phyloP scores from a whole-genome alignment of 768 basidiomycete genomes.

The Phanerochaete carnosa region DNA sequence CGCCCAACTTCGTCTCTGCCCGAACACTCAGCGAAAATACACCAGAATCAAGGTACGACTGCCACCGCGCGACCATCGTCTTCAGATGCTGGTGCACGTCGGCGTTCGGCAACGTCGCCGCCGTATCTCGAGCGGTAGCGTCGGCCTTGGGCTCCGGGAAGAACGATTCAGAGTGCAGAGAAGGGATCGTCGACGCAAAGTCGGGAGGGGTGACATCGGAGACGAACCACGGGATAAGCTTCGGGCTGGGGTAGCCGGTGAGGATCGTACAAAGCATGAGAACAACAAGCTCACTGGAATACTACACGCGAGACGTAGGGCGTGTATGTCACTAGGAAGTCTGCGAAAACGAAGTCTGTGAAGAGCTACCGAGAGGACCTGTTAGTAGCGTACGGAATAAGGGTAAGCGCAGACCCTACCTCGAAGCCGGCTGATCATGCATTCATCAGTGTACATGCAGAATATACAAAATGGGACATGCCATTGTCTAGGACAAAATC shows the following conservation, averaged over 20 bases:
- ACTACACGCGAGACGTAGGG: slow-evolving; percentile 78
- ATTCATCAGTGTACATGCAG: background rate
- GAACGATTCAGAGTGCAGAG: slow-evolving; percentile 64
- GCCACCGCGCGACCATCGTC: slow-evolving; percentile 70
- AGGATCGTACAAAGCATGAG: background rate
- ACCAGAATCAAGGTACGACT: slow-evolving; percentile 62
- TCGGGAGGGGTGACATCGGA: slow-evolving; percentile 91
- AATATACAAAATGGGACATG: slow-evolving; percentile 24
- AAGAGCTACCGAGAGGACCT: slow-evolving; percentile 57
- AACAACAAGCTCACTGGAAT: slow-evolving; percentile 69
- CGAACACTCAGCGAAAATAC: slow-evolving; percentile 74
- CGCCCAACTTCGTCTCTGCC: slow-evolving; percentile 52
- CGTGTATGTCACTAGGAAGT: slow-evolving; percentile 88
- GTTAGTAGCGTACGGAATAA: background rate
- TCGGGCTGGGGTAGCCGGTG: slow-evolving; percentile 56
- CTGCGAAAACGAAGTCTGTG: slow-evolving; percentile 91
- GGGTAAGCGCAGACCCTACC: slow-evolving; percentile 36
- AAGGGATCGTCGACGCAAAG: slow-evolving; percentile 57
- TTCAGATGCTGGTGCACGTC: slow-evolving; percentile 42
- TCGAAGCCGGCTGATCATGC: slow-evolving; percentile 79
- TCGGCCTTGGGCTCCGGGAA: slow-evolving; percentile 31
- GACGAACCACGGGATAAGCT: slow-evolving; percentile 96
- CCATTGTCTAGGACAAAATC: slow-evolving; percentile 94
- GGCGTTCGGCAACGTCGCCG: slow-evolving; percentile 22
- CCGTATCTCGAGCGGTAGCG: too few species aligned